These are phyloP conservation scores for Colletotrichum sp. DNA, from an alignment of 2,329 filamentous ascomycete species.

Conservation along the genomic window DNA sequence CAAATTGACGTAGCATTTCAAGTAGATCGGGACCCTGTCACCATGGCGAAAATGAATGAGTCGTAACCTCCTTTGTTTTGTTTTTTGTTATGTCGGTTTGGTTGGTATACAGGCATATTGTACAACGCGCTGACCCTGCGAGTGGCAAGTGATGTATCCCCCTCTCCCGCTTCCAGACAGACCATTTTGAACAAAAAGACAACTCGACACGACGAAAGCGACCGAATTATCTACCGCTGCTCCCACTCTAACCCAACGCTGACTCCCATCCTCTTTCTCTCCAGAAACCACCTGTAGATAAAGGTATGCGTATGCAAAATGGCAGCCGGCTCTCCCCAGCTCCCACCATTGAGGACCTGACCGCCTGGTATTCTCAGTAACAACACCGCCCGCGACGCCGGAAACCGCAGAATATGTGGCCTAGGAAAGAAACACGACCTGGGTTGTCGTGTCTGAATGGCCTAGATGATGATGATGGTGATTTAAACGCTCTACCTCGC, in stretches of 20 bases:
- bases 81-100: slow-evolving; percentile 6
- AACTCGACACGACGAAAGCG: neutral
- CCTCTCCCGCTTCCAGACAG: neutral
- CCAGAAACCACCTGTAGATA: slow-evolving; percentile 15
- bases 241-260: slow-evolving; percentile 4
- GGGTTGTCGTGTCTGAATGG: neutral
- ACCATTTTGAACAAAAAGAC: neutral
- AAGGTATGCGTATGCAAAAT: slow-evolving; percentile 15
- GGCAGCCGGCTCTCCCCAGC: neutral
- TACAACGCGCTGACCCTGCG: slow-evolving; percentile 11
- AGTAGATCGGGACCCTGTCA: neutral
- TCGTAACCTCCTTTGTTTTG: neutral
- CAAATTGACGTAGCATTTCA: neutral
- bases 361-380: slow-evolving; percentile 4
- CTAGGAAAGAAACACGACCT: neutral
- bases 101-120: slow-evolving; percentile 18
- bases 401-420: neutral
- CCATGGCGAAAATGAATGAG: neutral
- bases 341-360: slow-evolving; percentile 4
- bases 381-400: slow-evolving; percentile 17
- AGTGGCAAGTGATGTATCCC: slow-evolving; percentile 11
- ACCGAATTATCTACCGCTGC: slow-evolving; percentile 5
- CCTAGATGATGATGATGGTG: neutral
- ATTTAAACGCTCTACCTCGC: neutral
- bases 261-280: slow-evolving; percentile 5